A percentile compares a stretch with the other conserved stretches of the same genome.
Evolutionary conservation across 2,329 filamentous ascomycete genomes (phyloP).

Genomic region (Colletotrichum musae): DNA sequence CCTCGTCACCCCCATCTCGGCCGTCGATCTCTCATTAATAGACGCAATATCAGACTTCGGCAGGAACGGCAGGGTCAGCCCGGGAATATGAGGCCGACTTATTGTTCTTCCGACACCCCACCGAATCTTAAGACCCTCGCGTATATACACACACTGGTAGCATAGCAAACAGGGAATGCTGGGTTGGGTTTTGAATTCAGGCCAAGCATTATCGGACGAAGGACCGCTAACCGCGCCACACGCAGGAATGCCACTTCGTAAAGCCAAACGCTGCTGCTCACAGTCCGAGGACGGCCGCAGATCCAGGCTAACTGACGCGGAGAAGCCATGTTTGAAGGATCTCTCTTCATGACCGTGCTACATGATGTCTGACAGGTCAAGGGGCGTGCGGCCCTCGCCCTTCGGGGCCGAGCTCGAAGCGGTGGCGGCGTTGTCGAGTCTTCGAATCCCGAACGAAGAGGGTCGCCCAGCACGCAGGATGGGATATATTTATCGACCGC

Average conservation of each 20-base stretch:
- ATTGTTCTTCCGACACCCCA: not conserved
- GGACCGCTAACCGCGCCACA: conserved; percentile 19
- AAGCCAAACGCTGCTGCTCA: not conserved
- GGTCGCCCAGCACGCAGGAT: not conserved
- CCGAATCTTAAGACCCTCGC: not conserved
- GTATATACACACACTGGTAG: not conserved
- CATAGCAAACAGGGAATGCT: not conserved
- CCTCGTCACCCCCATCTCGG: too few species aligned
- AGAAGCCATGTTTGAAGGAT: not conserved
- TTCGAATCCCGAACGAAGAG: not conserved
- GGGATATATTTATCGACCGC: conserved; percentile 1
- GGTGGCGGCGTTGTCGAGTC: not conserved
- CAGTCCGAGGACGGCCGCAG: conserved; percentile 1
- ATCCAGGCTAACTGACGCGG: not conserved
- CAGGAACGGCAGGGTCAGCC: conserved; percentile 8
- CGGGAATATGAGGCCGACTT: conserved; percentile 12
- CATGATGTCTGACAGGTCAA: conserved; percentile 27
- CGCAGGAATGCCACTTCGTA: conserved; percentile 1
- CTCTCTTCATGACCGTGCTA: conserved; percentile 24
- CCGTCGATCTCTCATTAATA: conserved; percentile 1
- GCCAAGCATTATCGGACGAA: not conserved
- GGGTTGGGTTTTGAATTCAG: conserved; percentile 14
- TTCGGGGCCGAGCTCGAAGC: conserved; percentile 26
- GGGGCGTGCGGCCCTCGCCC: not conserved
- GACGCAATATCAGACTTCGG: conserved; percentile 2